Evolutionary conservation across 164 flowering plant genomes (phyloP).

Genomic region (Nymphaea colorata): DNA sequence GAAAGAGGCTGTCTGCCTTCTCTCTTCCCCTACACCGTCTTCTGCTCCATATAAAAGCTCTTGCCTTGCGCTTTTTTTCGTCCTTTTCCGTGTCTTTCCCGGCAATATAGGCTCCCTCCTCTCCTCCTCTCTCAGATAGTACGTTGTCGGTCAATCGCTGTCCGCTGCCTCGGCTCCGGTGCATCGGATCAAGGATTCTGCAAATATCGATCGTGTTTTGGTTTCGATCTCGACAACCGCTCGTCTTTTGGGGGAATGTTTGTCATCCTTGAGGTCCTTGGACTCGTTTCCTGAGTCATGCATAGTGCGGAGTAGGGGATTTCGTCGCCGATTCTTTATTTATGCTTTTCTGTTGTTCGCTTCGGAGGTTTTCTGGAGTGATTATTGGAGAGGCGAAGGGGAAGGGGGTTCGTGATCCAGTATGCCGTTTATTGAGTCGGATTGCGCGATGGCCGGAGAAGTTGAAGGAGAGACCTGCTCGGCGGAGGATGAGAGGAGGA

Average conservation of each 20-base stretch:
- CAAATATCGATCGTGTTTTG: not conserved
- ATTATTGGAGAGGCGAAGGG: not conserved
- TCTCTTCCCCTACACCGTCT: not conserved
- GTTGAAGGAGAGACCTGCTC: constrained; percentile 45
- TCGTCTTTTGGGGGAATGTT: not conserved
- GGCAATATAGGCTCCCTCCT: not conserved
- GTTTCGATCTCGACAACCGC: not conserved
- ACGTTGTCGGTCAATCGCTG: not conserved
- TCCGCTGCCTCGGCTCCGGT: not conserved
- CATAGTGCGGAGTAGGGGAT: not conserved
- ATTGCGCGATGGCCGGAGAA: constrained; percentile 44
- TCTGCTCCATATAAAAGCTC: too few species aligned
- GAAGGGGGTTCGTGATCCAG: not conserved
- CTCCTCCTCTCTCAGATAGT: not conserved
- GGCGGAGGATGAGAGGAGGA: constrained; percentile 62
- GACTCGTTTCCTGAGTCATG: not conserved
- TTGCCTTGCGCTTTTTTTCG: not conserved
- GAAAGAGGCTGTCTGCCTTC: not conserved
- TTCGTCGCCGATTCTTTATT: not conserved
- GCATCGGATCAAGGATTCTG: not conserved
- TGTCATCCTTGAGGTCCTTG: not conserved
- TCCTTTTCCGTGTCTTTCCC: too few species aligned
- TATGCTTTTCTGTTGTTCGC: not conserved
- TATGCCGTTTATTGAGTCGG: constrained; percentile 67
- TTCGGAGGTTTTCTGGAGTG: not conserved